Evolutionary conservation across 2,329 filamentous ascomycete species (phyloP).

Genomic region (Neonectria coccinea): DNA sequence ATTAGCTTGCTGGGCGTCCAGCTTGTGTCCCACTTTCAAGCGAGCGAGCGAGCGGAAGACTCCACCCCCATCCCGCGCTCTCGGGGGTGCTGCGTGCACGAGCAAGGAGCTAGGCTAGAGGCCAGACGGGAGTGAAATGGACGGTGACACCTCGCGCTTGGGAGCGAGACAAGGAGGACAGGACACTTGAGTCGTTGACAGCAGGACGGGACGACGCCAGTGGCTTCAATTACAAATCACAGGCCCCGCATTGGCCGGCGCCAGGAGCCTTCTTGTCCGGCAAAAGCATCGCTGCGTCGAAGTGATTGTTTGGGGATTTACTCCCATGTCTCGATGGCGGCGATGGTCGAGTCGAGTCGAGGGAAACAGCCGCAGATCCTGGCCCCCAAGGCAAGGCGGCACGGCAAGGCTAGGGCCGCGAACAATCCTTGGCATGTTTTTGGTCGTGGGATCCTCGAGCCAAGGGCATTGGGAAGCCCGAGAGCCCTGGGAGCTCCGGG

Average conservation of each 20-base stretch:
- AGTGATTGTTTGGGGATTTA: conserved; percentile 4
- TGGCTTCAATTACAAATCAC: background rate
- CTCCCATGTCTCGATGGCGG: conserved; percentile 21
- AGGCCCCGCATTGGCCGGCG: background rate
- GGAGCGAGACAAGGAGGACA: too few species aligned
- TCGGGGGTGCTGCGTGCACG: conserved; percentile 2
- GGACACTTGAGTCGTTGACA: background rate
- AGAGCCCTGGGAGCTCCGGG: background rate
- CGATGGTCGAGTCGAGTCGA: conserved; percentile 9
- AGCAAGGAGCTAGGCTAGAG: background rate
- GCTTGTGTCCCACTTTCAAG: conserved; percentile 18
- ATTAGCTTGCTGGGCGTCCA: conserved; percentile 1
- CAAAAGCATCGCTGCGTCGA: conserved; percentile 6
- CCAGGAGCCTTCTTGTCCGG: background rate
- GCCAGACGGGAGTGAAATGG: background rate
- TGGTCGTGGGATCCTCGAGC: conserved; percentile 14
- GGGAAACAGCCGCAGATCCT: conserved; percentile 17
- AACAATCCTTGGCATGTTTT: conserved; percentile 16
- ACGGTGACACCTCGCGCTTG: too few species aligned
- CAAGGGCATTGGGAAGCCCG: conserved; percentile 7
- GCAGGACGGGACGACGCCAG: background rate
- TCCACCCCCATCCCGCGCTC: conserved; percentile 23
- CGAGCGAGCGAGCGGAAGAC: conserved; percentile 20
- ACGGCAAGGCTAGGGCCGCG: conserved; percentile 14
- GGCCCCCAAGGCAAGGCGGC: conserved; percentile 15